Evolutionary conservation across 2,329 filamentous ascomycete species (phyloP), one percentile per base, ranked within the genome.

Genomic region (Fusarium sp.): DNA sequence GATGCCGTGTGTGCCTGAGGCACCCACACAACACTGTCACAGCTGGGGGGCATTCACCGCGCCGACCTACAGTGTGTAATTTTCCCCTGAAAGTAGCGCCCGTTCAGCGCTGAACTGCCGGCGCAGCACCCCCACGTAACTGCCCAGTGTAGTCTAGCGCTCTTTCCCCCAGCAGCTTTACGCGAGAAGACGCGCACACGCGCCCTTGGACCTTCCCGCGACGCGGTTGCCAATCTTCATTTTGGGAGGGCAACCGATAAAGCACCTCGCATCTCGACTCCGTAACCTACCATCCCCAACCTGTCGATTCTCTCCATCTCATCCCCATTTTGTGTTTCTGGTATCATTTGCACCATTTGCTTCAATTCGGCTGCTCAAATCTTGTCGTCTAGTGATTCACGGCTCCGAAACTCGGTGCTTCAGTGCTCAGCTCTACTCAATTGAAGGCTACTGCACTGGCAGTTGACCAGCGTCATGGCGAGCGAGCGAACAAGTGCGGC

Each of bases 401-500:
- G 23, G 37, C 40, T 34, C 41, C 51, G 16, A 18, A 34, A 23
- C 23, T 28, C 37, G 8, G 30, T 51, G 16, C 34, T 7, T 31
- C 48, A 60, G 51, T 36, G 46, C 46, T 62, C n/a, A 53, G 23
- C 50, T 13, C 62, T 36, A 56, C 28, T 48, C 7, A 18, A 40
- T 57, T 16, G 13, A 50, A 39, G 27, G 10, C 39, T 53, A 28
- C 53, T 68, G 36, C 36, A 34, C 41, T 31, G 31, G n/a, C 40
- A 11, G 60, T 51, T 63, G 51, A 51, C 36, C 31, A 31, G 18
- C 68, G 74, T 52, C 57, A 80, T 80, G 79, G 74, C 75, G 13
- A 73, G 70, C 59, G 76, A 80, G 47, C 75, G 73, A 62, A 44
- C 72, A 50, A 60, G 69, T 51, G 63, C 66, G 59, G 77, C 77